Percentiles rank a stretch among this genome's conserved stretches.
Conservation (phyloP, 1,139 yeast species). For the Geotrichum phurueaensis region DNA sequence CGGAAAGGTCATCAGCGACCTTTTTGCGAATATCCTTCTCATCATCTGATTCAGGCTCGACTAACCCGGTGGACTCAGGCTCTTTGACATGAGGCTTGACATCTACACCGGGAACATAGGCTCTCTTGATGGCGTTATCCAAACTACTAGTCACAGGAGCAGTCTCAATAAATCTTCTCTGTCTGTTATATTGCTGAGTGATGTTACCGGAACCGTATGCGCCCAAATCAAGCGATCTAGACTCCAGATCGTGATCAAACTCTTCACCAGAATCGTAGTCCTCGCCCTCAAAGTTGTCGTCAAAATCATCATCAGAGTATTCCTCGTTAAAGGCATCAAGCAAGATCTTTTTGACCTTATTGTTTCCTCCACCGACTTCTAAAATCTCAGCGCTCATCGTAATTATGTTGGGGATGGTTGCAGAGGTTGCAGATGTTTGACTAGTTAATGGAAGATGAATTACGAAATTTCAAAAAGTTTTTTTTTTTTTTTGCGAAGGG, state of each 20-base stretch:
- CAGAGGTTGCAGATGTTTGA: neutral
- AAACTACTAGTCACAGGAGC: neutral
- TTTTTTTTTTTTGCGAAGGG: neutral
- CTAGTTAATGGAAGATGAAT: neutral
- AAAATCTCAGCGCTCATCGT: neutral
- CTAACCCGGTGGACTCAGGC: neutral
- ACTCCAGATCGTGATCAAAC: slow-evolving; percentile 13
- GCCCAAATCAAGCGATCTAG: slow-evolving; percentile 17
- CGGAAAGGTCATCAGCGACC: slow-evolving; percentile 12
- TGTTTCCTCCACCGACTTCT: neutral
- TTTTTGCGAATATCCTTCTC: neutral
- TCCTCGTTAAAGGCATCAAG: slow-evolving; percentile 8
- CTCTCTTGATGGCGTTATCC: neutral
- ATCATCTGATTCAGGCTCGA: slow-evolving; percentile 1
- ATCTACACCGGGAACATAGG: slow-evolving; percentile 4
- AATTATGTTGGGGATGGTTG: neutral
- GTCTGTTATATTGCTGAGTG: slow-evolving; percentile 26
- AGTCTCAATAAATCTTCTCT: slow-evolving; percentile 17
- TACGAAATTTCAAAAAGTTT: neutral
- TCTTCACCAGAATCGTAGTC: slow-evolving; percentile 15
- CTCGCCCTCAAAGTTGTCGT: slow-evolving; percentile 10
- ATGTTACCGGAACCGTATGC: slow-evolving; percentile 21
- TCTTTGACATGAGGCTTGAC: neutral
- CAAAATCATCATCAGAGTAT: slow-evolving; percentile 1
- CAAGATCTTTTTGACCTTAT: slow-evolving; percentile 1